Evolutionary conservation across 257 asterid species (phyloP), one percentile per base, ranked within the genome.

Genomic region (Nicotiana obtusifolia): DNA sequence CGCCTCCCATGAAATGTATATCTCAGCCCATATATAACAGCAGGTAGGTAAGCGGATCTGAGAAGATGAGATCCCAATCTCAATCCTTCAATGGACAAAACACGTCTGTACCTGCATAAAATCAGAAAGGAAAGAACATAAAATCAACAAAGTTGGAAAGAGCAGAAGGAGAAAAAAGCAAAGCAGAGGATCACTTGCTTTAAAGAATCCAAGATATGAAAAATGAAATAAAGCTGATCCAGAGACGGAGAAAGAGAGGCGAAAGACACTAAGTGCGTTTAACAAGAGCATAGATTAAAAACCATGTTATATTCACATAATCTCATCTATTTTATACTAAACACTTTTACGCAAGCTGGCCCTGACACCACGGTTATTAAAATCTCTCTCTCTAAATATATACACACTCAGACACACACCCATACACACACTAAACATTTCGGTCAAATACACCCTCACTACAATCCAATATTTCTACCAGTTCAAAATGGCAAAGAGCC

Each of bases 1-100:
- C 87, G 85, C 97, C 96, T 91, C 96, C 97, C 97, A 93, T 93
- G 93, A 90, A 93, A 93, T 88, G 94, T 83, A 86, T 88, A 85
- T 86, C 88, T 91, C 94, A 92, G 96, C 91, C 97, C 94, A 91
- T 93, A 88, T 86, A 90, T 87, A 80, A 19, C n/a, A 35, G 35
- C n/a, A 35, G 35, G n/a, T 57, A 5, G 65, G 30, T 65, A 80
- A 80, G 30, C n/a, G 47, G 60, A 80, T 64, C 73, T 49, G 47
- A 65, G 33, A 80, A 71, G 30, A 62, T 47, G 64, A 80, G 26
- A 80, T 47, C 60, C 10, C 47, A 71, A 16, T 57, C 78, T 49
- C 86, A 80, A 49, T 80, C 44, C 83, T 80, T 80, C 64, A 80
- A 80, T 57, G 54, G 30, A 47, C 26, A 80, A 69, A 28, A 64